Conservation (phyloP, 1,139 yeast genomes). For the Lodderomyces pseudojiufengensis region DNA sequence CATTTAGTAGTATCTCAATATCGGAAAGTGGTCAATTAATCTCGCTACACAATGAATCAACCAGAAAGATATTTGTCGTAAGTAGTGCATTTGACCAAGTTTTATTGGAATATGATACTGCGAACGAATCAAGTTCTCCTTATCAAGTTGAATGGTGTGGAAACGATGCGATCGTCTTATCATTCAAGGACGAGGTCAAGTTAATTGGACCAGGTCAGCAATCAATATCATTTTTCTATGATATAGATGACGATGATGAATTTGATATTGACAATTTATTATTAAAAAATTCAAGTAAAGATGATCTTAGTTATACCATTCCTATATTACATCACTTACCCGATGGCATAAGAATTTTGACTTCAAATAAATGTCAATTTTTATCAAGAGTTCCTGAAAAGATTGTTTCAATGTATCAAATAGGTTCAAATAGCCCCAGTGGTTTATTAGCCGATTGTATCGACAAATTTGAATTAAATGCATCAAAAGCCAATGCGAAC, state of each 20-base stretch:
- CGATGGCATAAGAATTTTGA: slow-evolving; percentile 72
- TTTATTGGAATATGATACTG: slow-evolving; percentile 49
- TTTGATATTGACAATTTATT: slow-evolving; percentile 23
- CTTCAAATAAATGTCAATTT: slow-evolving; percentile 57
- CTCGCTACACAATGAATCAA: slow-evolving; percentile 47
- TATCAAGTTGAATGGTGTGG: slow-evolving; percentile 76
- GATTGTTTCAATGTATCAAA: slow-evolving; percentile 62
- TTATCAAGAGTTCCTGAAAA: slow-evolving; percentile 59
- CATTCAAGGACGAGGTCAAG: slow-evolving; percentile 61
- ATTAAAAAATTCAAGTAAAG: slow-evolving; percentile 13
- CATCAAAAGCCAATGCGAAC: slow-evolving; percentile 84
- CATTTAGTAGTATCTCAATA: slow-evolving; percentile 48
- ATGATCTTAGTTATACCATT: slow-evolving; percentile 29
- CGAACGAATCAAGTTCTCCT: slow-evolving; percentile 34
- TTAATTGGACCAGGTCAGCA: slow-evolving; percentile 73
- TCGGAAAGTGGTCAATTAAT: slow-evolving; percentile 64
- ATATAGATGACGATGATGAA: slow-evolving; percentile 34
- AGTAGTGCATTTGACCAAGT: slow-evolving; percentile 49
- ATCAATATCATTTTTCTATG: slow-evolving; percentile 46
- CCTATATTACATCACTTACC: slow-evolving; percentile 47
- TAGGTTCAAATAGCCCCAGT: slow-evolving; percentile 82
- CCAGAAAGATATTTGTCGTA: slow-evolving; percentile 50
- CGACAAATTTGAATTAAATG: slow-evolving; percentile 62
- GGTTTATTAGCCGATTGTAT: slow-evolving; percentile 81
- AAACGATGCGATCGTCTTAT: slow-evolving; percentile 68